Conservation (phyloP, 768 basidiomycete species). For the Boletus vermiculosoides region DNA sequence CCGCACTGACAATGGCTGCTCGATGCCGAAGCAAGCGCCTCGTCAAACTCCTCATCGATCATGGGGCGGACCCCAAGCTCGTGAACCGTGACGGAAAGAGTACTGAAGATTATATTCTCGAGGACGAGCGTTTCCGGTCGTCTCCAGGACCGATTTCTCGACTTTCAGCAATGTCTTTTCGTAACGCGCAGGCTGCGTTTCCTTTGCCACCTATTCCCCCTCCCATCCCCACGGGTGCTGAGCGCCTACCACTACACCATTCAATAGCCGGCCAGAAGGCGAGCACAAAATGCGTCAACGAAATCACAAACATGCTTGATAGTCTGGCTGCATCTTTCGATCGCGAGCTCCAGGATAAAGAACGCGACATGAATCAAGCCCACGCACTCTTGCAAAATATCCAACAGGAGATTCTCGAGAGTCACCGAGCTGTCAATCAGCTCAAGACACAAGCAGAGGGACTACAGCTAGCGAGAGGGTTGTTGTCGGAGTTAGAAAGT, state of each 20-base stretch:
- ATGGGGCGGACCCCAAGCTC: conserved; percentile 95
- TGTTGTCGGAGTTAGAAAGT: conserved; percentile 59
- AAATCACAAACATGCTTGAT: conserved; percentile 84
- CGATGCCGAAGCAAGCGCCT: conserved; percentile 93
- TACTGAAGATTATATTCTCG: conserved; percentile 97
- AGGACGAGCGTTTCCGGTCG: conserved; percentile 95
- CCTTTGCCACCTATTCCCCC: conserved; percentile 44
- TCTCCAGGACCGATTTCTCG: conserved; percentile 81
- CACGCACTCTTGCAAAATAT: conserved; percentile 83
- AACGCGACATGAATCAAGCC: conserved; percentile 88
- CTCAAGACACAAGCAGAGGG: conserved; percentile 68
- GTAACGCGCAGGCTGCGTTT: conserved; percentile 59
- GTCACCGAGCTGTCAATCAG: conserved; percentile 70
- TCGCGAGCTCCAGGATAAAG: conserved; percentile 86
- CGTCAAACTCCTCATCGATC: conserved; percentile 92
- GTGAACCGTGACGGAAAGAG: conserved; percentile 93
- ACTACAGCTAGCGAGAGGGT: conserved; percentile 56
- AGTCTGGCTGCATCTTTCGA: conserved; percentile 89
- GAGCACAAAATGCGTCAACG: conserved; percentile 79
- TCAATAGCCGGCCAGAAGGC: conserved; percentile 85
- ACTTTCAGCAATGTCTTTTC: conserved; percentile 64
- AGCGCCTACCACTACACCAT: conserved; percentile 76
- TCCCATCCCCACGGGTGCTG: conserved; percentile 45
- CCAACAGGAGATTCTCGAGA: conserved; percentile 86
- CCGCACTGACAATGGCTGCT: conserved; percentile 94